A percentile compares a stretch with the other conserved stretches of the same genome.
phyloP scores from a whole-genome alignment of 768 basidiomycete species.

The Trametes cingulata region DNA sequence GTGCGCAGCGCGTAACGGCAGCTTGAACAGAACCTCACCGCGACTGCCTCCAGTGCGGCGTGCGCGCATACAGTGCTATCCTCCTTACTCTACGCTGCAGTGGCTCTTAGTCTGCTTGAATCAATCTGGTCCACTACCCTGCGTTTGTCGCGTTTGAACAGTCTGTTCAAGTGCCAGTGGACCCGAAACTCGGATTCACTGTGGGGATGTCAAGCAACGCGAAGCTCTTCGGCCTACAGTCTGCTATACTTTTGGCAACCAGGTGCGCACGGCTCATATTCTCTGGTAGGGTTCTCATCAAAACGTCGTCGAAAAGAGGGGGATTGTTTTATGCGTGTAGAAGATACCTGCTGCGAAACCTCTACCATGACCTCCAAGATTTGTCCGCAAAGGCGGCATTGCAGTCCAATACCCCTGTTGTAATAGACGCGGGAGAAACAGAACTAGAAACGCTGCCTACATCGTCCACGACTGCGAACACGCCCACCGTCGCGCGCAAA shows the following conservation, averaged over 20 bases:
- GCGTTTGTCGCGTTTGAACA: no score
- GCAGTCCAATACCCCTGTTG: constrained; percentile 9
- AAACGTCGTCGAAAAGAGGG: constrained; percentile 36
- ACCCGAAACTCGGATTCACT: no score
- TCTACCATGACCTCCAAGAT: constrained; percentile 60
- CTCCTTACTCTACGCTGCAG: no score
- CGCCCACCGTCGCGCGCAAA: not conserved
- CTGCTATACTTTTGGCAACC: not conserved
- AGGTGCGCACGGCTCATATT: not conserved
- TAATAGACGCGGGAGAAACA: constrained; percentile 29
- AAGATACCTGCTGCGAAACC: constrained; percentile 54
- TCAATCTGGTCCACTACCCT: no score
- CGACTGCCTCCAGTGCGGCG: no score
- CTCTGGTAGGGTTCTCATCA: not conserved
- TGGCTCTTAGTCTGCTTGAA: no score
- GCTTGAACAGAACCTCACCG: no score
- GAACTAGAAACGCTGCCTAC: constrained; percentile 44
- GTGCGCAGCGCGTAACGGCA: no score
- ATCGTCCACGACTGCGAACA: constrained; percentile 28
- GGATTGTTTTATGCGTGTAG: constrained; percentile 59
- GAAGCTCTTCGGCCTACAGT: not conserved
- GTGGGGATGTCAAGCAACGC: no score
- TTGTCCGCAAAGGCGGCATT: constrained; percentile 36
- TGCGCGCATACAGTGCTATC: no score
- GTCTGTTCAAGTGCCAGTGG: no score